Conservation (phyloP, 768 basidiomycete genomes). For the Ephemerocybe angulata region DNA sequence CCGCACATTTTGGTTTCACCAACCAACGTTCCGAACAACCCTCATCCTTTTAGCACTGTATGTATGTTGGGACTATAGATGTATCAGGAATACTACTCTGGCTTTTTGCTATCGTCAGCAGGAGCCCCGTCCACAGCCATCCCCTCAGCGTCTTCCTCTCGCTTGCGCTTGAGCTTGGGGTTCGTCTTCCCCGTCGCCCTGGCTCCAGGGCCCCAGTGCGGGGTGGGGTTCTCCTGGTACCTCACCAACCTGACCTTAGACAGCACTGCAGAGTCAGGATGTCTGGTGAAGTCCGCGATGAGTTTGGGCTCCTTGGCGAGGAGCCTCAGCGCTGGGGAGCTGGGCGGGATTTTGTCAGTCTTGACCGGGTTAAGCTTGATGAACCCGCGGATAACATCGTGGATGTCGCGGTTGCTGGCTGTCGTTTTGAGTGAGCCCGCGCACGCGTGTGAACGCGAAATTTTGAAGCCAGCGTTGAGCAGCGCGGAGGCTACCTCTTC, state of each 20-base stretch:
- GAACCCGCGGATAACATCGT: constrained; percentile 85
- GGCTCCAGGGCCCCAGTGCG: constrained; percentile 88
- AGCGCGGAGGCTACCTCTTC: constrained; percentile 83
- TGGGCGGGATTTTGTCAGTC: constrained; percentile 74
- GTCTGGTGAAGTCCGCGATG: constrained; percentile 68
- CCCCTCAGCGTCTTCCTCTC: constrained; percentile 23
- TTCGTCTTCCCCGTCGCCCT: constrained; percentile 38
- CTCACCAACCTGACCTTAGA: constrained; percentile 76
- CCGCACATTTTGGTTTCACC: too few relatives aligned
- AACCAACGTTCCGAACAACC: too few relatives aligned
- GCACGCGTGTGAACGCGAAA: constrained; percentile 89
- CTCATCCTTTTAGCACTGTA: too few relatives aligned
- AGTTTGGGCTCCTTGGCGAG: constrained; percentile 69
- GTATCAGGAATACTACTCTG: background rate
- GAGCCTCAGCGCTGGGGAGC: constrained; percentile 66
- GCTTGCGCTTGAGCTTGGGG: constrained; percentile 40
- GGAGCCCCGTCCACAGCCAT: background rate
- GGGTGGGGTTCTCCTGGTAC: constrained; percentile 88
- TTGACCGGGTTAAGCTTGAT: constrained; percentile 79
- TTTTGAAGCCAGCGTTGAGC: constrained; percentile 75
- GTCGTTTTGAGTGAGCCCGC: constrained; percentile 90
- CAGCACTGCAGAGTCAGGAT: constrained; percentile 59
- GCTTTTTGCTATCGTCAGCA: background rate
- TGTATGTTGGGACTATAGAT: too few relatives aligned
- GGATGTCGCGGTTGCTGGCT: constrained; percentile 64